Base-by-base conservation (phyloP, 2,329 filamentous ascomycete species). In the Cadophora sp. region DNA sequence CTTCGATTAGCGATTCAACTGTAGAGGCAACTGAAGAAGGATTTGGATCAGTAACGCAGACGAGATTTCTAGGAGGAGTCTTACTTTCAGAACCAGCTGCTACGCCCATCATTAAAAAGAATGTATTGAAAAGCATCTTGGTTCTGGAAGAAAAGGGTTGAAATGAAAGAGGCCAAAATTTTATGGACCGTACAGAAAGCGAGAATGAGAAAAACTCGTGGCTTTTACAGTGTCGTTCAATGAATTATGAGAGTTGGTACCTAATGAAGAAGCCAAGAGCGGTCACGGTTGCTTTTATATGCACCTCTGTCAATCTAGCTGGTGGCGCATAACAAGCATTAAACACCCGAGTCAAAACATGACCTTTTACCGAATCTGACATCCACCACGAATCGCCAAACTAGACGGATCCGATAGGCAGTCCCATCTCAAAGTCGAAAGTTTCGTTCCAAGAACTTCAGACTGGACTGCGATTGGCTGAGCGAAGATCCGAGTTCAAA, bases 51-150 rank as follows among this genome's bases (percentile, higher is more conserved):
- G 34, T 31, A 14, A 26, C 11, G 24, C 19, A 46, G 7, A 43
- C 27, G 6, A 1, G 7, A 43, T 2, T 31, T 8, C 8, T 6
- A 19, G n/a, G 19, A n/a, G 43, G 5, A 31, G 3, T n/a, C 62
- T 40, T 31, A 64, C 62, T 56, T 56, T 50, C 62, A 64, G 62
- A 64, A 43, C 62, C 62, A 43, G 62, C 62, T 64, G 62, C 62
- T 27, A 64, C 43, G 50, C 48, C 29, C n/a, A 37, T 16, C 12
- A 64, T 6, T 8, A 64, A 43, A 55, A 26, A 43, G 34, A 55
- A 16, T 16, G 62, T 56, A 29, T 43, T 56, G 50, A 64, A 56
- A 55, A 64, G 46, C 62, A 64, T 64, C 1, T 56, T 64, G 50
- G n/a, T 34, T 8, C 16, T 43, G 16, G 50, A 37, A 26, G n/a